Base-by-base conservation (phyloP, 1,284 basidiomycete genomes). In the Ustilago nuda region DNA sequence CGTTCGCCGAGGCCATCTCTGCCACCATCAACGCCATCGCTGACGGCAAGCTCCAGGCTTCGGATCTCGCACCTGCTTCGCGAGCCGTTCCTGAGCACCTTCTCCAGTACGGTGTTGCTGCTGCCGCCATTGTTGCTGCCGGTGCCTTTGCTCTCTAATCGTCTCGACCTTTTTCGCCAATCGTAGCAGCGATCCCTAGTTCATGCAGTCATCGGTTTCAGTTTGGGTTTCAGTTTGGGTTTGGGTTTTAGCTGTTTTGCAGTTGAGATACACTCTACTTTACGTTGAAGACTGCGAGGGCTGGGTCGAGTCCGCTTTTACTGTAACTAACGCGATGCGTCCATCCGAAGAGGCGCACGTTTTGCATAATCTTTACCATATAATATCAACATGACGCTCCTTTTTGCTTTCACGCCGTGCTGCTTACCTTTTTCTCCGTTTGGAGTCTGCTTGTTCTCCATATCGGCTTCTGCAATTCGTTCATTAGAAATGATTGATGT, bases 121-220 rank as follows among this genome's bases (percentile, higher is more conserved):
- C 70, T 46, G 80, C 71, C 43, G 82, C 79, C 61, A 60, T 78
- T 15, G 78, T 82, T 39, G 75, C 80, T 35, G 82, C 78, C 30
- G 82, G 82, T 79, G 82, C 82, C 58, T 72, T 81, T 23, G 68
- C 76, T 37, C 82, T 84, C 70, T 84, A 81, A 80, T 58, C 30
- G 50, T 8, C 45, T 27, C 51, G 45, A 50, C 27, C 36, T 37
- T 33, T 19, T 36, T 23, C 17, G 45, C 8, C 54, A 54, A 27
- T 39, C 32, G 13, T 37, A 15, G 52, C 51, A 66, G 65, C 65
- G 62, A 60, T 69, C 66, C 63, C 53, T 50, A 12, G 30, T 64
- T 39, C 48, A 30, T 27, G 4, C 43, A 3, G 43, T 27, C 23
- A 4, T 30, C 11, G n/a, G 13, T 50, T 4, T 17, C 30, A 32